Evolutionary conservation across 2,329 filamentous ascomycete genomes (phyloP).

Genomic region (Phoma sp.): DNA sequence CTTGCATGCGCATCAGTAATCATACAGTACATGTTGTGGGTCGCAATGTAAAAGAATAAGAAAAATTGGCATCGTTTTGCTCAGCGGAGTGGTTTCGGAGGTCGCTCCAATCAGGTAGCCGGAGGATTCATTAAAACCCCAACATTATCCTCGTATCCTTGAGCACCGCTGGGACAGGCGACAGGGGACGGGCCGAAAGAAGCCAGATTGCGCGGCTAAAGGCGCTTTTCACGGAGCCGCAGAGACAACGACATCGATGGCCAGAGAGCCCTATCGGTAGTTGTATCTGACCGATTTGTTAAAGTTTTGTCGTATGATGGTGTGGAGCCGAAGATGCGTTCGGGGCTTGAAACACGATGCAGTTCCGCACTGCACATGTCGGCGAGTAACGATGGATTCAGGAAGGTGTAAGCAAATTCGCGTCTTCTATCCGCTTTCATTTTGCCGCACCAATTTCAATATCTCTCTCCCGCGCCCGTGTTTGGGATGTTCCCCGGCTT

Average conservation of each 20-base stretch:
- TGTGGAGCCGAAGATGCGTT: neutral
- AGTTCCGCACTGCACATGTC: neutral
- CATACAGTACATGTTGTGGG: neutral
- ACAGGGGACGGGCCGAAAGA: neutral
- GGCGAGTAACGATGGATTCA: neutral
- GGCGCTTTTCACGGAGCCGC: neutral
- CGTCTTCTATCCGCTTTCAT: neutral
- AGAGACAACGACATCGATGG: neutral
- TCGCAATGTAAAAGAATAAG: neutral
- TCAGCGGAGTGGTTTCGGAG: neutral
- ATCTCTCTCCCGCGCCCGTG: conserved; percentile 8
- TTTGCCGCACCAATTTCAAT: conserved; percentile 14
- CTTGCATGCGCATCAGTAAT: neutral
- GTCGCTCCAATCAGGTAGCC: neutral
- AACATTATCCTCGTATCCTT: neutral
- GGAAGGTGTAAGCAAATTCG: neutral
- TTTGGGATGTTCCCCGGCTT: conserved; percentile 9
- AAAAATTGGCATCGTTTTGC: neutral
- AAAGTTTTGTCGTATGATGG: neutral
- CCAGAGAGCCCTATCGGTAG: neutral
- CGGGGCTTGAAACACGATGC: too few species aligned
- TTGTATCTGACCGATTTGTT: neutral
- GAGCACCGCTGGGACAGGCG: neutral
- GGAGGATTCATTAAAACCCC: neutral
- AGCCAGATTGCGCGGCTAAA: neutral